A percentile compares a stretch with the other conserved stretches of the same genome.
Conservation (phyloP, 495 filamentous ascomycete species). For the Penicillium cosmopolitanum region DNA sequence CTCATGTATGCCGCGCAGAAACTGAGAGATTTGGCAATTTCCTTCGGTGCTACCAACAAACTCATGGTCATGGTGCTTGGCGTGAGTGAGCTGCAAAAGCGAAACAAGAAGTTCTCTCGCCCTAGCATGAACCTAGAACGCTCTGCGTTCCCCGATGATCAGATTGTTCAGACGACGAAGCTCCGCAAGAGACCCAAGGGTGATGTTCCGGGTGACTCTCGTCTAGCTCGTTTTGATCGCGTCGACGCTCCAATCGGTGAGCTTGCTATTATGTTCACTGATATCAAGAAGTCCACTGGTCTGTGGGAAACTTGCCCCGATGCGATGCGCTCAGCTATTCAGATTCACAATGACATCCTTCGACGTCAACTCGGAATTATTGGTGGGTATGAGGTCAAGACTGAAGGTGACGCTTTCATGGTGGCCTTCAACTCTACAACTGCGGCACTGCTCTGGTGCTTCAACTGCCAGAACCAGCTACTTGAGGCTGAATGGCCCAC, state of each 20-base stretch:
- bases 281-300: conserved; percentile 97
- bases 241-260: conserved; percentile 89
- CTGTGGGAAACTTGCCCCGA: conserved; percentile 96
- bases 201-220: conserved; percentile 77
- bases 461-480: conserved; percentile 86
- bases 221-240: conserved; percentile 82
- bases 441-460: conserved; percentile 91
- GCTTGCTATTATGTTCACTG: conserved; percentile 93
- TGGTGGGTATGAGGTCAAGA: conserved; percentile 98
- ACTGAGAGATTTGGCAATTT: conserved; percentile 91
- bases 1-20: conserved; percentile 97
- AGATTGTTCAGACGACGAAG: conserved; percentile 62
- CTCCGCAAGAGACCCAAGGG: conserved; percentile 61
- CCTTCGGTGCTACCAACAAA: conserved; percentile 89
- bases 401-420: conserved; percentile 99
- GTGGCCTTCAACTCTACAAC: conserved; percentile 96
- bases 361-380: conserved; percentile 90
- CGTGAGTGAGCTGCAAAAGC: conserved; percentile 83
- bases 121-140: conserved; percentile 82
- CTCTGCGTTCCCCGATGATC: conserved; percentile 70
- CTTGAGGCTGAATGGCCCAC: conserved; percentile 90
- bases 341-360: conserved; percentile 94
- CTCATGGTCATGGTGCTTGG: conserved; percentile 99
- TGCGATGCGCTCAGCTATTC: conserved; percentile 94
- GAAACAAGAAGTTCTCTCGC: conserved; percentile 72